Base-by-base conservation (phyloP, 1,284 basidiomycete genomes). In the Malassezia psittaci region DNA sequence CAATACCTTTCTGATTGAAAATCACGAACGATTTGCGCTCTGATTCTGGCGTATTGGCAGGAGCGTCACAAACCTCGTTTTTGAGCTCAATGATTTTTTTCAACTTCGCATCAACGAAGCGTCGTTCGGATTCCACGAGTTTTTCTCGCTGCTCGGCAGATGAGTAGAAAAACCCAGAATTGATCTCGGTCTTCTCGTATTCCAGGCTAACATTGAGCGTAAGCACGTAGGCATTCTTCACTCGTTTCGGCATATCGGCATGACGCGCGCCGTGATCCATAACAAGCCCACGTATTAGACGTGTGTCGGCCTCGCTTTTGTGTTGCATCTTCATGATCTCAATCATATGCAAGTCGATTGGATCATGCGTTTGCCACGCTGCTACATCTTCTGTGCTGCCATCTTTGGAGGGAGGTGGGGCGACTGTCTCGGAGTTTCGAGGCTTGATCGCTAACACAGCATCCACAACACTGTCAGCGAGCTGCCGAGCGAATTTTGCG, bases 271-370 rank as follows among this genome's bases (percentile, higher is more conserved):
- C 94, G 75, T 99, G 90, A 66, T 82, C 81, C 69, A 99, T 80
- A 45, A 99, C 94, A 54, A 98, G 81, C 50, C 94, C 94, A 66
- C 88, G 86, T 67, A 99, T 80, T 48, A 99, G 83, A 76, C 94
- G 87, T n/a, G 94, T 98, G 77, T 99, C 94, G 42, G 89, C 90
- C 57, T 94, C 90, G 50, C 87, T 91, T 72, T 90, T 86, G 79
- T 99, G 94, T 77, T 96, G 93, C 94, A 99, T 99, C 81, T 98
- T 98, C 93, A 98, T 98, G 68, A 98, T 85, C 78, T 99, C 94
- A 54, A 99, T 81, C 94, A 99, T 99, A 79, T 98, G 93, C 61
- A 99, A 79, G 79, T 99, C 94, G 74, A 99, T 94, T 44, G 91
- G 90, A 46, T 73, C 67, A 46, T 62, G 65, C 48, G 66, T 61